Base-by-base conservation (phyloP, 768 basidiomycete genomes). In the Termitomyces sp. region DNA sequence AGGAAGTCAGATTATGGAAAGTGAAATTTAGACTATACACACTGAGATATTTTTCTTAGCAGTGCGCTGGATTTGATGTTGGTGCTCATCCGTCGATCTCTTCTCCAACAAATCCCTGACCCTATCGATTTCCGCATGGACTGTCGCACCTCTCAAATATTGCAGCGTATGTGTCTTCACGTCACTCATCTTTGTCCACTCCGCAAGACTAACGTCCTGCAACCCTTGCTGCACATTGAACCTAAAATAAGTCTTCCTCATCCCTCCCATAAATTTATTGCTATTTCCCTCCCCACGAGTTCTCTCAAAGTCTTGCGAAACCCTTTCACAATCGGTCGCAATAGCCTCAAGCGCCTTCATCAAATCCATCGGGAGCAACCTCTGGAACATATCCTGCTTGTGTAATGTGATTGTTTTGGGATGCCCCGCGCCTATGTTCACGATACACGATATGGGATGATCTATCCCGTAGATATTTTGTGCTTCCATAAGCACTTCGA, bases 141-240 rank as follows among this genome's bases (percentile, higher is more conserved):
- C 46, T 12, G n/a, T 26, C n/a, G 35, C 38, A 5, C 37, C 19
- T 8, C 10, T 8, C 26, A 55, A n/a, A 38, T 58, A 58, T 10
- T 49, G 45, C 23, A 38, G 2, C 12, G 59, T 56, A 49, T 60
- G 59, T 15, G 59, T 50, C 47, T 37, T 50, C 26, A 60, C 59
- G 2, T 60, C 55, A 19, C 45, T 42, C 47, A 56, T n/a, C 35
- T 30, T 53, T 35, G 44, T 51, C 55, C 55, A 60, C n/a, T 60
- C 51, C 19, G 46, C 47, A 11, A 56, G 37, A 12, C 46, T 42
- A 9, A 55, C 54, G 5, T 52, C 45, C 53, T 60, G 56, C 23
- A 60, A 12, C 17, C 60, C 60, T n/a, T 61, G 60, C 33, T 61
- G 56, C 43, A 58, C 60, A 21, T 54, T 61, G 12, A 61, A 52